Evolutionary conservation across 768 basidiomycete genomes (phyloP).

Genomic region (Hericium erinaceus): DNA sequence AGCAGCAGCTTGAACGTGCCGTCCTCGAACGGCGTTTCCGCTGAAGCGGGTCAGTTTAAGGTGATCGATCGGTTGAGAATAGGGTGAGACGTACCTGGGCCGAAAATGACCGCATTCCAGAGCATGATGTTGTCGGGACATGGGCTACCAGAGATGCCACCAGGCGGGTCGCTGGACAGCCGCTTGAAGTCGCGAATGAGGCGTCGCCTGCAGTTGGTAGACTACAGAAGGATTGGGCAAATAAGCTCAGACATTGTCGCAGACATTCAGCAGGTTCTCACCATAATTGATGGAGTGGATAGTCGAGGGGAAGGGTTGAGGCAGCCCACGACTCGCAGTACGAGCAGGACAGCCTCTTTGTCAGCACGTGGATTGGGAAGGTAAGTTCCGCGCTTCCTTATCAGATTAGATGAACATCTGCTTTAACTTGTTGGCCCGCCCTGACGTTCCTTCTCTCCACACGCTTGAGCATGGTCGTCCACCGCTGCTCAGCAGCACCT

Average conservation of each 20-base stretch:
- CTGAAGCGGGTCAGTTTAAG: conserved; percentile 30
- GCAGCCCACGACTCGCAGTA: no score
- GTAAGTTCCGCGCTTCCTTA: background rate
- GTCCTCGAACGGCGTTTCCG: conserved; percentile 98
- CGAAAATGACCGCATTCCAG: conserved; percentile 99
- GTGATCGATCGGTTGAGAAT: background rate
- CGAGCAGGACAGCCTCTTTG: background rate
- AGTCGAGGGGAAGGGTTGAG: background rate
- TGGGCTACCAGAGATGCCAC: conserved; percentile 94
- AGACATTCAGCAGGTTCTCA: background rate
- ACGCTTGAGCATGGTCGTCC: background rate
- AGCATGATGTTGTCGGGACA: conserved; percentile 99
- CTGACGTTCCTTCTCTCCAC: background rate
- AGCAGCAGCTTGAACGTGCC: conserved; percentile 96
- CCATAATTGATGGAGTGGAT: conserved; percentile 11
- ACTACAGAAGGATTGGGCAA: conserved; percentile 35
- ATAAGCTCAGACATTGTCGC: background rate
- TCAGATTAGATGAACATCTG: background rate
- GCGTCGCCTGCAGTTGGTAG: conserved; percentile 88
- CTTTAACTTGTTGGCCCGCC: background rate
- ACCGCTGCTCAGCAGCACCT: background rate
- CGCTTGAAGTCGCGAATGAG: conserved; percentile 98
- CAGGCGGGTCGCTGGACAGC: conserved; percentile 88
- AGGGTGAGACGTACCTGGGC: conserved; percentile 61
- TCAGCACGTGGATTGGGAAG: background rate